phyloP scores from a whole-genome alignment of 1,284 basidiomycete species.

The Caloboletus inedulis region DNA sequence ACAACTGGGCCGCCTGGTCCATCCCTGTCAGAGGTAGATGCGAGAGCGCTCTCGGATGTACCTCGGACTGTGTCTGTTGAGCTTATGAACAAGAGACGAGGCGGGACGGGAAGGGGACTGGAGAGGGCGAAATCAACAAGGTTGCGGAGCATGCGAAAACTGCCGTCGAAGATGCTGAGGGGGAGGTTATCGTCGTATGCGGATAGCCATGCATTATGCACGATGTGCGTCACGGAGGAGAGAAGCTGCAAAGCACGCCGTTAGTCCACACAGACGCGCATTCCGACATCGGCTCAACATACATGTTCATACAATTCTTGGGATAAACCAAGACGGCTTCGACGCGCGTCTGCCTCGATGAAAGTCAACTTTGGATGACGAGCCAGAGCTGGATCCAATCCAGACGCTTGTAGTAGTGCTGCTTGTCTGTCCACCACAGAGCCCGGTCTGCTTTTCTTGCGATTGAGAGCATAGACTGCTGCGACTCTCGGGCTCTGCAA shows the following conservation, averaged over 20 bases:
- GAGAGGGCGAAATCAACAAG: slow-evolving; percentile 41
- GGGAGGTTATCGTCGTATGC: slow-evolving; percentile 35
- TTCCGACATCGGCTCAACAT: neutral
- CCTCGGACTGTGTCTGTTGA: slow-evolving; percentile 24
- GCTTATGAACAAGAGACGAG: slow-evolving; percentile 37
- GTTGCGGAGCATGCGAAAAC: slow-evolving; percentile 37
- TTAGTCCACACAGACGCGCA: slow-evolving; percentile 4
- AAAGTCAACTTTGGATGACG: slow-evolving; percentile 14
- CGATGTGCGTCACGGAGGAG: slow-evolving; percentile 25
- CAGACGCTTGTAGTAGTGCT: slow-evolving; percentile 26
- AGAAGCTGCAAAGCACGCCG: slow-evolving; percentile 11
- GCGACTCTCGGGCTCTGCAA: slow-evolving; percentile 9
- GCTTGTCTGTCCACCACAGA: slow-evolving; percentile 22
- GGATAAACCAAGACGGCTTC: slow-evolving; percentile 8
- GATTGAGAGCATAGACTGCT: slow-evolving; percentile 23
- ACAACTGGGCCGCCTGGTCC: neutral
- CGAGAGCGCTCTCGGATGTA: neutral
- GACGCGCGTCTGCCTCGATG: slow-evolving; percentile 17
- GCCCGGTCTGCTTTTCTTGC: slow-evolving; percentile 9
- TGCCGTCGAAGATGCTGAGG: slow-evolving; percentile 21
- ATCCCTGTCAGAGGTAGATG: neutral
- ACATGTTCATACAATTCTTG: slow-evolving; percentile 14
- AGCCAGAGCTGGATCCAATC: slow-evolving; percentile 15
- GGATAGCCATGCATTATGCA: slow-evolving; percentile 31
- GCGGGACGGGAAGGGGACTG: slow-evolving; percentile 24